A percentile compares a stretch with the other conserved stretches of the same genome.
phyloP scores from a whole-genome alignment of 257 asterid genomes.

The Datura wrightii region DNA sequence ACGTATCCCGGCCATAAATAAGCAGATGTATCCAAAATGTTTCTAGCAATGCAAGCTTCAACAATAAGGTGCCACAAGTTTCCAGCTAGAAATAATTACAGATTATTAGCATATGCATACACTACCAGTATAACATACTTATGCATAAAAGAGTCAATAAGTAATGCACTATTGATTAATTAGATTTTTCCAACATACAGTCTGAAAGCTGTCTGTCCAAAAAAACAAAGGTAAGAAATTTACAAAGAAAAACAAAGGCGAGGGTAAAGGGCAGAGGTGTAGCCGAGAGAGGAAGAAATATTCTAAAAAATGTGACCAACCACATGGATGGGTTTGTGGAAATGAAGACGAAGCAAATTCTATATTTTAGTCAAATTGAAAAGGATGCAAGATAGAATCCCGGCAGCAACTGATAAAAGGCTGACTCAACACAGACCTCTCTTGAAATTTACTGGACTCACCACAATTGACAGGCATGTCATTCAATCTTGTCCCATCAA shows the following conservation, averaged over 20 bases:
- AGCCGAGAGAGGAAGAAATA: background rate
- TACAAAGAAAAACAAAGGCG: background rate
- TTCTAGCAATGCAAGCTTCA: conserved; percentile 97
- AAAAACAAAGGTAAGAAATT: background rate
- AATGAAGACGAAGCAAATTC: background rate
- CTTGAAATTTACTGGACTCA: conserved; percentile 54
- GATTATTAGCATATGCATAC: conserved; percentile 38
- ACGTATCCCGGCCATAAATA: conserved; percentile 97
- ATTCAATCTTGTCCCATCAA: conserved; percentile 81
- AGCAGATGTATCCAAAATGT: conserved; percentile 88
- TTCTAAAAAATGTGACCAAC: background rate
- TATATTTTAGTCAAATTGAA: background rate
- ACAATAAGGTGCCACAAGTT: conserved; percentile 85
- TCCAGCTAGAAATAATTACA: conserved; percentile 67
- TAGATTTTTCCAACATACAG: background rate
- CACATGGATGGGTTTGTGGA: background rate
- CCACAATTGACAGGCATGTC: conserved; percentile 81
- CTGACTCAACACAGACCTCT: conserved; percentile 10
- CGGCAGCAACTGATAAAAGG: conserved; percentile 5
- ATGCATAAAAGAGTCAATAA: conserved; percentile 10
- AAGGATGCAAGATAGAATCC: background rate
- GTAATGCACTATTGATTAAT: conserved; percentile 7
- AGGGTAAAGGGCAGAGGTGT: conserved; percentile 1
- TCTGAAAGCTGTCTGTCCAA: background rate
- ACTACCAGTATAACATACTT: background rate